Conservation (phyloP, 352 stramenopile genomes). For the Pythium oligandrum region DNA sequence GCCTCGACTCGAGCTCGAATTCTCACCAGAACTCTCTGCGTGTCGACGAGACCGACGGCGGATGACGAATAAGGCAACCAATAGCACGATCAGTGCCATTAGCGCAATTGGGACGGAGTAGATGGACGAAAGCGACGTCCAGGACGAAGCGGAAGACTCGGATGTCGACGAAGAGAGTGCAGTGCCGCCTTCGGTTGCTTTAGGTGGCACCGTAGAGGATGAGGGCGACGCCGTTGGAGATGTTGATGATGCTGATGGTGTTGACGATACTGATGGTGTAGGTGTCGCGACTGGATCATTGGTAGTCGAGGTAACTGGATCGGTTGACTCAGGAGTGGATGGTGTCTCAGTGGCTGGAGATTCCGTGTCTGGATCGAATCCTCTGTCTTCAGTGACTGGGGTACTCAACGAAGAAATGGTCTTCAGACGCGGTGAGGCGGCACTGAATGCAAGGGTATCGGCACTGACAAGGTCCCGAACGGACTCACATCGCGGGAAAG, state of each 20-base stretch:
- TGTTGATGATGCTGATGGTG: neutral
- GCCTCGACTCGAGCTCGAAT: neutral
- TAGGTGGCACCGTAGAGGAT: neutral
- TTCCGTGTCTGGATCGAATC: neutral
- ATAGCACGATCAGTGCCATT: conserved; percentile 4
- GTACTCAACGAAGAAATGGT: too few relatives aligned
- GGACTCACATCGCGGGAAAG: conserved; percentile 5
- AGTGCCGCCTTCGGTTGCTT: neutral
- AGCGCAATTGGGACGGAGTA: conserved; percentile 10
- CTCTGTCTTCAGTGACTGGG: neutral
- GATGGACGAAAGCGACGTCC: conserved; percentile 6
- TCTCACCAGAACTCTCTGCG: neutral
- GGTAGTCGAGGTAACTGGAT: neutral
- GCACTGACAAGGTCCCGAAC: conserved; percentile 16
- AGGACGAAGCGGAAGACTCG: conserved; percentile 2
- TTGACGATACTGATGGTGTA: neutral
- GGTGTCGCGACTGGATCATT: neutral
- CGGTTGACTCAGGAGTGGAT: neutral
- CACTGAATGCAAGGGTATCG: neutral
- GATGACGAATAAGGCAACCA: conserved; percentile 3
- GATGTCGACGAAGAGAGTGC: neutral
- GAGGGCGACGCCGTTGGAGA: conserved; percentile 1
- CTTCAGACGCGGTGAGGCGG: too few relatives aligned
- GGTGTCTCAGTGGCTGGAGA: neutral
- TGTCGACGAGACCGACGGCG: conserved; percentile 7